These are phyloP conservation scores for Colletotrichum agaves DNA, from an alignment of 2,329 filamentous ascomycete species.

Conservation along the genomic window DNA sequence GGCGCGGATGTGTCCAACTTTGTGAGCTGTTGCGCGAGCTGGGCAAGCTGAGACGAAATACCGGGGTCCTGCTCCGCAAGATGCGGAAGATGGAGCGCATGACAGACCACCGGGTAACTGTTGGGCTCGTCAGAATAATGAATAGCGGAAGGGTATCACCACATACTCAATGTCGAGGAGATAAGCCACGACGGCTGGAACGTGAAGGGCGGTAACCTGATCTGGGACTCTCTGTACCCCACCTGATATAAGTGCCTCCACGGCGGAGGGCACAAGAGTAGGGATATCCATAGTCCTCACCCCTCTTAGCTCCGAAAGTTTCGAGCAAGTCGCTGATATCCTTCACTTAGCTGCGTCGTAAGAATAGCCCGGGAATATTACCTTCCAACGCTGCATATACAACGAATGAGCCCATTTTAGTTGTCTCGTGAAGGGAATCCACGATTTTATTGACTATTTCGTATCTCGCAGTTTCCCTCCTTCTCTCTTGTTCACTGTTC, in stretches of 20 bases:
- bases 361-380: background rate
- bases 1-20: background rate
- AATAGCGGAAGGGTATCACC: background rate
- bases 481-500: background rate
- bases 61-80: background rate
- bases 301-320: background rate
- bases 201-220: background rate
- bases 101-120: background rate
- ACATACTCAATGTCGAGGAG: background rate
- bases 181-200: background rate
- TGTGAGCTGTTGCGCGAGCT: background rate
- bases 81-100: background rate
- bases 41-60: background rate
- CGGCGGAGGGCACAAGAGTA: background rate
- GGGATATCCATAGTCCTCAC: background rate
- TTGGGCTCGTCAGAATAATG: background rate
- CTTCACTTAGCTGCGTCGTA: background rate
- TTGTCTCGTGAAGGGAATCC: background rate
- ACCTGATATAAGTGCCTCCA: background rate
- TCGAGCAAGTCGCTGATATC: background rate
- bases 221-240: background rate
- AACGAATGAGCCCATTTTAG: background rate
- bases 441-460: background rate
- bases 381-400: background rate
- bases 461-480: background rate